Base-by-base conservation (phyloP, 1,139 yeast species). In the Taiozyma sp. region DNA sequence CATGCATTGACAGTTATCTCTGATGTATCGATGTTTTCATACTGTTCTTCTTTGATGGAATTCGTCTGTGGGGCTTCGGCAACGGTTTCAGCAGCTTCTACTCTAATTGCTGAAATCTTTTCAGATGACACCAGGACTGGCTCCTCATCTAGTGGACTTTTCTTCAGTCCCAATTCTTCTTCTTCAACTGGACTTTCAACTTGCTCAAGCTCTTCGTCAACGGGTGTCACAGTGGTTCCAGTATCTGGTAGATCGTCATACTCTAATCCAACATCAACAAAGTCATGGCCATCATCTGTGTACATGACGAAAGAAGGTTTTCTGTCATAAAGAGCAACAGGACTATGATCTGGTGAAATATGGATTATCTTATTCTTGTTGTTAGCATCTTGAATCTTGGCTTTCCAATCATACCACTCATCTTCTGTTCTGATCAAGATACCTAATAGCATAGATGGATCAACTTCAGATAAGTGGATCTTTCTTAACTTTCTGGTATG, bases 381-480 rank as follows among this genome's bases (percentile, higher is more conserved):
- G 8, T 51, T 53, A 6, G 64, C 62, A 9, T 59, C 56, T 2
- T 58, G 67, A 6, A 72, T 63, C 19, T 58, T 55, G 1, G 50
- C 48, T 59, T 81, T 83, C 74, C 89, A 85, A 1, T 66, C 66
- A 0, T 62, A 55, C 76, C 87, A 89, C 49, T 88, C 96, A 0
- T 71, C 69, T 29, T 62, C 57, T 47, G 72, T 67, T 42, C 71
- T 69, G 8, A 95, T 63, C 30, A 88, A 67, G 32, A 91, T 71
- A 0, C 99, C 99, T n/a, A 90, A 76, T 63, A 93, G 73, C 98
- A 93, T 93, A 7, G 97, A 89, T 0, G 99, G 99, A 66, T 95
- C 99, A 72, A 93, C 74, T 47, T 83, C 85, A 14, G 73, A 68
- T 42, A 90, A 66, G 44, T 76, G 77, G 44, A 93, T 69, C 50